A percentile compares a stretch with the other conserved stretches of the same genome.
phyloP scores from a whole-genome alignment of 108 stramenopile genomes.

The Stephanodiscus minutulus region DNA sequence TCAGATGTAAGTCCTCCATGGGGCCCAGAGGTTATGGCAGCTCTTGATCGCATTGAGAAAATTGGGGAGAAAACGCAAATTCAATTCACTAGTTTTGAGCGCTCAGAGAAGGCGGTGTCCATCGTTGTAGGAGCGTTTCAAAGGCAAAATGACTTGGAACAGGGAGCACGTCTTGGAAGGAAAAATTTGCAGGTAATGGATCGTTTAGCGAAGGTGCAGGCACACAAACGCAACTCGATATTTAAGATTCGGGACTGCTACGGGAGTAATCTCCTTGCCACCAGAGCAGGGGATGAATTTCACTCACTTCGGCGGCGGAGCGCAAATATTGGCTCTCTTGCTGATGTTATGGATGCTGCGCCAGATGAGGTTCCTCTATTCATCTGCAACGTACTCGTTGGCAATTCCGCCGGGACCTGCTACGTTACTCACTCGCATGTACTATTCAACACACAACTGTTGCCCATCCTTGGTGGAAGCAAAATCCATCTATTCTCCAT shows the following conservation, averaged over 20 bases:
- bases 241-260: constrained; percentile 57
- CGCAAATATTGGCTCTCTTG: constrained; percentile 47
- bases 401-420: constrained; percentile 74
- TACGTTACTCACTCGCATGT: constrained; percentile 67
- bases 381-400: constrained; percentile 66
- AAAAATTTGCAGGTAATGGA: constrained; percentile 93
- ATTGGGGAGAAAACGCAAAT: constrained; percentile 5
- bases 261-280: constrained; percentile 54
- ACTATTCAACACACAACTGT: constrained; percentile 64
- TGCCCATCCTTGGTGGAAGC: constrained; percentile 75
- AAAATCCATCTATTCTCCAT: constrained; percentile 57
- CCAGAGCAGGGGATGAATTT: constrained; percentile 64
- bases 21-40: constrained; percentile 75
- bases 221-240: constrained; percentile 71
- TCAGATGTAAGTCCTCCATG: constrained; percentile 73
- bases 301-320: constrained; percentile 39
- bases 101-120: constrained; percentile 52
- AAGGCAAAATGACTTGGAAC: constrained; percentile 85
- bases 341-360: constrained; percentile 28
- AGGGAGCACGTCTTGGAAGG: constrained; percentile 75
- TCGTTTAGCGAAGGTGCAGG: constrained; percentile 83
- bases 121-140: constrained; percentile 72
- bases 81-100: constrained; percentile 32
- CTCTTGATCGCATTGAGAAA: constrained; percentile 49
- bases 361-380: constrained; percentile 73